A percentile compares a stretch with the other conserved stretches of the same genome.
Evolutionary conservation across 2,329 filamentous ascomycete genomes (phyloP).

Genomic region (Didymella pinodella): DNA sequence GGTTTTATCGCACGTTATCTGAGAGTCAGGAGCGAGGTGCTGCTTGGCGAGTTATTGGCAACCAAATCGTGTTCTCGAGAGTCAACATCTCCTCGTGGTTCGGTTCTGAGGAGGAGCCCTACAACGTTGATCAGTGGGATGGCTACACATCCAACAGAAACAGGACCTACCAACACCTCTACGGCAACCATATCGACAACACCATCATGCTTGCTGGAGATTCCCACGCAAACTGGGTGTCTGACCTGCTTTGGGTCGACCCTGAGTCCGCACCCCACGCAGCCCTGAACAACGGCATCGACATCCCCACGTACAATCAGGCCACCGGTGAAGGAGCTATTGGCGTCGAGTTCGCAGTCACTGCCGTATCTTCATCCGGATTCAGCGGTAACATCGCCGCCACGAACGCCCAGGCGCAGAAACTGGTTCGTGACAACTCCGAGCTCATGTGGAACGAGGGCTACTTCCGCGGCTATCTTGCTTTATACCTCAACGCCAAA

Average conservation of each 20-base stretch:
- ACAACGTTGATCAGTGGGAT: conserved; percentile 61
- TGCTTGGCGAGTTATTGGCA: conserved; percentile 73
- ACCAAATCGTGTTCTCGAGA: conserved; percentile 60
- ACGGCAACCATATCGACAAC: conserved; percentile 71
- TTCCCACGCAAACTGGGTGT: conserved; percentile 67
- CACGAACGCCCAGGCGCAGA: conserved; percentile 53
- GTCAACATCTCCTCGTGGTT: conserved; percentile 26
- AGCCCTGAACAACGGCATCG: conserved; percentile 25
- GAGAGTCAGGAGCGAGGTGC: conserved; percentile 66
- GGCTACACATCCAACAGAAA: conserved; percentile 73
- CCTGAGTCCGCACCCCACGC: conserved; percentile 23
- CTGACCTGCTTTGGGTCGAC: conserved; percentile 52
- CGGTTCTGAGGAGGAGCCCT: conserved; percentile 13
- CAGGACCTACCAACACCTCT: conserved; percentile 70
- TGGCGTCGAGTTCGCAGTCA: conserved; percentile 64
- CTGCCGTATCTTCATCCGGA: conserved; percentile 47
- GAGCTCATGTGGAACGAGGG: conserved; percentile 67
- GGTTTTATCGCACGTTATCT: conserved; percentile 54
- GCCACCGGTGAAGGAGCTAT: conserved; percentile 48
- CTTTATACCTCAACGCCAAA: conserved; percentile 10
- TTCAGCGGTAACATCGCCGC: conserved; percentile 61
- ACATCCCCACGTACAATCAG: conserved; percentile 41
- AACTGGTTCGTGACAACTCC: conserved; percentile 56
- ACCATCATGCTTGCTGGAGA: conserved; percentile 76
- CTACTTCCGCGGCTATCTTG: conserved; percentile 22